Percentiles rank a stretch among this genome's conserved stretches.
Evolutionary conservation across 805 yeast species (phyloP).

Genomic region (Blastobotrys terrestris): DNA sequence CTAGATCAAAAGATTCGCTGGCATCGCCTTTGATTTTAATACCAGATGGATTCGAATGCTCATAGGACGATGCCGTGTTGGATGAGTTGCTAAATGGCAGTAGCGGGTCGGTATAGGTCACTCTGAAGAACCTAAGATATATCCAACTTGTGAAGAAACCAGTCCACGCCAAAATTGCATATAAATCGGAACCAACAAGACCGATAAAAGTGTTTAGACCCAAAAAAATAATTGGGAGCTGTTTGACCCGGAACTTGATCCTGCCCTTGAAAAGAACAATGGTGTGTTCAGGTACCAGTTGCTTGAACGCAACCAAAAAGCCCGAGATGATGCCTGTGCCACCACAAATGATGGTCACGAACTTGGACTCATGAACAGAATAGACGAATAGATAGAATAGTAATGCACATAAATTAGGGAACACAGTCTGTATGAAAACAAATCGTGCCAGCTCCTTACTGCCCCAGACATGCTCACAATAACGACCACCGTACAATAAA

Average conservation of each 20-base stretch:
- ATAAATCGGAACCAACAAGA: conserved; percentile 23
- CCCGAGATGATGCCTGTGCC: conserved; percentile 52
- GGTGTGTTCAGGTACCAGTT: conserved; percentile 57
- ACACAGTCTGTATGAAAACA: conserved; percentile 33
- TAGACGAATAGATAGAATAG: conserved; percentile 22
- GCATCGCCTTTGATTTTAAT: conserved; percentile 68
- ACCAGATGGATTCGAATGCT: conserved; percentile 17
- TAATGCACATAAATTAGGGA: conserved; percentile 35
- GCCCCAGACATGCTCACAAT: conserved; percentile 64
- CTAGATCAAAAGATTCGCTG: conserved; percentile 77
- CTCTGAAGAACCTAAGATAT: conserved; percentile 73
- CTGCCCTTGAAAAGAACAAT: conserved; percentile 43
- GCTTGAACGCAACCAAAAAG: conserved; percentile 58
- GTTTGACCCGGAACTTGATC: conserved; percentile 38
- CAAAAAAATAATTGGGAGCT: conserved; percentile 37
- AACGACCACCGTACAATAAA: conserved; percentile 50
- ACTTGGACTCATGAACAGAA: conserved; percentile 16
- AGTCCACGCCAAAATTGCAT: conserved; percentile 25
- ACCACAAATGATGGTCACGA: conserved; percentile 45
- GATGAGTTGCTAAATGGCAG: conserved; percentile 36
- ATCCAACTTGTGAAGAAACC: conserved; percentile 65
- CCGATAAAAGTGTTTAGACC: conserved; percentile 25
- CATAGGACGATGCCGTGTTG: conserved; percentile 5
- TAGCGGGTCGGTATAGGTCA: conserved; percentile 47
- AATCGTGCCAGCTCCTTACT: conserved; percentile 46